These are phyloP conservation scores for Pseudotulostoma volvatum DNA, from an alignment of 495 filamentous ascomycete species.

Conservation along the genomic window DNA sequence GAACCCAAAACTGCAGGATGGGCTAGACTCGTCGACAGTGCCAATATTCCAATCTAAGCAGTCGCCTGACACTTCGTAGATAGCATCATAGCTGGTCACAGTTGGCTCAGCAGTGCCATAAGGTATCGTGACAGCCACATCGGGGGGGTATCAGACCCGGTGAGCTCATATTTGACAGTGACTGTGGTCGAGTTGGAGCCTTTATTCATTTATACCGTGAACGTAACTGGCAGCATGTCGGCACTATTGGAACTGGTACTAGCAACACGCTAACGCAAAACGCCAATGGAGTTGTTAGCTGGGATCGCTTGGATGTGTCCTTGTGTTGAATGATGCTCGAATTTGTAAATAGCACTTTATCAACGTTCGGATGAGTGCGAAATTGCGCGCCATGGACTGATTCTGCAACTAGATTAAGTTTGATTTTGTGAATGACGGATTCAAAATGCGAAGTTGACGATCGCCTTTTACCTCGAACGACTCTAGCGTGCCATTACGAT, in stretches of 20 bases:
- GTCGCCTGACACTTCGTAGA: slow-evolving; percentile 88
- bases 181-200: slow-evolving; percentile 63
- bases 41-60: slow-evolving; percentile 87
- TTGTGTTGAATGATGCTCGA: slow-evolving; percentile 69
- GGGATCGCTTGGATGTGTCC: slow-evolving; percentile 71
- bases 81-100: slow-evolving; percentile 82
- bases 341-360: slow-evolving; percentile 65
- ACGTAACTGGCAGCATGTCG: slow-evolving; percentile 66
- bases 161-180: slow-evolving; percentile 88
- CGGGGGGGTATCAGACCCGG: slow-evolving; percentile 58
- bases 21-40: slow-evolving; percentile 60
- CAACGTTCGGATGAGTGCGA: slow-evolving; percentile 87
- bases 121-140: slow-evolving; percentile 76
- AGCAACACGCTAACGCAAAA: slow-evolving; percentile 72
- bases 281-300: slow-evolving; percentile 73
- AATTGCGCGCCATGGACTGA: slow-evolving; percentile 70
- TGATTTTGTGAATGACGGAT: slow-evolving; percentile 78
- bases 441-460: slow-evolving; percentile 71
- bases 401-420: slow-evolving; percentile 58
- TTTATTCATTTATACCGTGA: slow-evolving; percentile 92
- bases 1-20: slow-evolving; percentile 79
- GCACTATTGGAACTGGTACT: slow-evolving; percentile 56
- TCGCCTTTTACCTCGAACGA: slow-evolving; percentile 81
- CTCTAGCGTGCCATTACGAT: slow-evolving; percentile 68
- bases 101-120: slow-evolving; percentile 66